Evolutionary conservation across 495 filamentous ascomycete species (phyloP).

Genomic region (Hyaloscypha finlandica): DNA sequence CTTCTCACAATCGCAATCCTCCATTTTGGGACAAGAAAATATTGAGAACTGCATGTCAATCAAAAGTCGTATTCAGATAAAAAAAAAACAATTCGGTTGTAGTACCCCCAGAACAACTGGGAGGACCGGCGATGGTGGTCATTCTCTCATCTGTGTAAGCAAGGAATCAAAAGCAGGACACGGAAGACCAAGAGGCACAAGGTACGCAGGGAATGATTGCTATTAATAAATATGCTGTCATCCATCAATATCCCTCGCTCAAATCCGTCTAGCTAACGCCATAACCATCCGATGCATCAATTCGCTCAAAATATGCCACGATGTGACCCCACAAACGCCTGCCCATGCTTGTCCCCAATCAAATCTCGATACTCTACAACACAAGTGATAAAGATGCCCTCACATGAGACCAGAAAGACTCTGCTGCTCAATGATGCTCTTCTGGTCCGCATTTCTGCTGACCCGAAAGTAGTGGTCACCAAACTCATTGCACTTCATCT

Average conservation of each 20-base stretch:
- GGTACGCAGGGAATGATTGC: background rate
- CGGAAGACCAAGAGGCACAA: background rate
- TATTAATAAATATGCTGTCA: conserved; percentile 2
- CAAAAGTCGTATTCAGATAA: no score
- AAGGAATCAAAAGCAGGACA: no score
- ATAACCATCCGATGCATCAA: background rate
- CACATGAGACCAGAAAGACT: conserved; percentile 51
- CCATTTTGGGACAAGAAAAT: no score
- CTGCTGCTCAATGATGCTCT: conserved; percentile 80
- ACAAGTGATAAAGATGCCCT: background rate
- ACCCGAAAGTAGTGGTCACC: conserved; percentile 90
- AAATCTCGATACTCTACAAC: conserved; percentile 5
- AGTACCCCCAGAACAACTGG: no score
- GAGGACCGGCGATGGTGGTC: no score
- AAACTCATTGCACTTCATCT: conserved; percentile 95
- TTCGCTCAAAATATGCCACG: background rate
- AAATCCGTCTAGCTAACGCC: background rate
- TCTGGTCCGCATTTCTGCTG: conserved; percentile 79
- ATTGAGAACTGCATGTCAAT: no score
- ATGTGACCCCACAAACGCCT: background rate
- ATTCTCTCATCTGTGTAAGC: no score
- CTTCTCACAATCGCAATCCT: no score
- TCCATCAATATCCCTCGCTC: background rate
- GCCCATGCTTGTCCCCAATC: background rate
- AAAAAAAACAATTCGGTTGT: no score